A percentile compares a stretch with the other conserved stretches of the same genome.
phyloP scores from a whole-genome alignment of 2,329 filamentous ascomycete species.

The Emergomyces pasteurianus region DNA sequence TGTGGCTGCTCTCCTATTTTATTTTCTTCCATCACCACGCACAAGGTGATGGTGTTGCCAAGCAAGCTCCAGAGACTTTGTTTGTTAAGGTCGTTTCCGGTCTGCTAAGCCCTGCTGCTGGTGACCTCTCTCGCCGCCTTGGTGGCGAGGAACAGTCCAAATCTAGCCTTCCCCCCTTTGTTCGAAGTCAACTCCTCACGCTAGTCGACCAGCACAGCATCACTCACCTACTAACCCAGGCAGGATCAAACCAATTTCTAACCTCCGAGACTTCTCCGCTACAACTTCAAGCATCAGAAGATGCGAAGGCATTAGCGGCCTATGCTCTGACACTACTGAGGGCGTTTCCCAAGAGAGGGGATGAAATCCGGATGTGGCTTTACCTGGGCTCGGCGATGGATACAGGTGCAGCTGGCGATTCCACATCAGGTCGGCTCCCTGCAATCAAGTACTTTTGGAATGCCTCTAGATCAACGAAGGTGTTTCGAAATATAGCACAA shows the following conservation, averaged over 20 bases:
- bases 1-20: constrained; percentile 49
- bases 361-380: constrained; percentile 90
- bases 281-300: constrained; percentile 35
- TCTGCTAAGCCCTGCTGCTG: constrained; percentile 45
- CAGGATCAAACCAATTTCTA: constrained; percentile 17
- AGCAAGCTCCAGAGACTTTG: constrained; percentile 37
- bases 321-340: constrained; percentile 77
- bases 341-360: constrained; percentile 68
- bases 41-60: constrained; percentile 25
- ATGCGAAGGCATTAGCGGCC: constrained; percentile 65
- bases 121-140: constrained; percentile 41
- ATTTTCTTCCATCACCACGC: constrained; percentile 45
- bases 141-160: constrained; percentile 29
- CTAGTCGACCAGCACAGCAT: constrained; percentile 68
- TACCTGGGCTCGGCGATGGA: constrained; percentile 58
- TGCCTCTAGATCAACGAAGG: constrained; percentile 43
- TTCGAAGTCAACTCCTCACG: constrained; percentile 54
- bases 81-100: constrained; percentile 46
- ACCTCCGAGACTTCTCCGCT: constrained; percentile 14
- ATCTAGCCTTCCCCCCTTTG: constrained; percentile 37
- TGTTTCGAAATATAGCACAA: constrained; percentile 45
- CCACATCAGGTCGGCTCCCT: constrained; percentile 37
- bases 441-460: constrained; percentile 81
- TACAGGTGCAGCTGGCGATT: constrained; percentile 21
- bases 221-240: constrained; percentile 45